Evolutionary conservation across 192 early-diverging fungal genomes (phyloP).

Genomic region (Podila horticola): DNA sequence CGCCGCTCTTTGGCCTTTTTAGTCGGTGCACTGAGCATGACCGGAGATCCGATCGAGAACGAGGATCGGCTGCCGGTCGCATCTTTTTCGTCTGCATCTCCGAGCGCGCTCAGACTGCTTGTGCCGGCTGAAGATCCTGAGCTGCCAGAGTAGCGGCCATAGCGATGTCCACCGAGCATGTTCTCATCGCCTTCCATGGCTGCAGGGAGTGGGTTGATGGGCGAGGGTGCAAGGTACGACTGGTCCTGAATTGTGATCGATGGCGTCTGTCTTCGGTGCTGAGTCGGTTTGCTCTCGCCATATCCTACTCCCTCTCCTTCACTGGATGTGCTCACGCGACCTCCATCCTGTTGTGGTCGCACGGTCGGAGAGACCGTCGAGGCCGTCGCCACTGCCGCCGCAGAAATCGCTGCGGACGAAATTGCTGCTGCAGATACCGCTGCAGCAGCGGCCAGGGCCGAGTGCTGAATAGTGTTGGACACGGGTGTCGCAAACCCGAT

Average conservation of each 20-base stretch:
- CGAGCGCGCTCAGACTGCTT: no score
- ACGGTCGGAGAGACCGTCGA: background rate
- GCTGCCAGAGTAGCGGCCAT: background rate
- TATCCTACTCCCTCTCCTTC: no score
- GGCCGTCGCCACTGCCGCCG: background rate
- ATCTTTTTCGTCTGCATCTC: no score
- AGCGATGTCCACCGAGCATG: background rate
- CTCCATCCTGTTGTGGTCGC: slow-evolving; percentile 13
- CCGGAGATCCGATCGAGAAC: no score
- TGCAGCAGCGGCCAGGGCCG: background rate
- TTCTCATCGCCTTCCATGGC: slow-evolving; percentile 27
- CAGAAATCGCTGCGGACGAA: background rate
- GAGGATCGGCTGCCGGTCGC: no score
- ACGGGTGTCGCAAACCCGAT: slow-evolving; percentile 5
- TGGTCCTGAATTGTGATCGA: slow-evolving; percentile 50
- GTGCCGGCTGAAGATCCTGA: no score
- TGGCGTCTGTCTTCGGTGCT: slow-evolving; percentile 12
- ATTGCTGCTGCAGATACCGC: background rate
- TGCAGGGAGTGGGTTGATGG: slow-evolving; percentile 35
- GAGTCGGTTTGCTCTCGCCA: slow-evolving; percentile 3
- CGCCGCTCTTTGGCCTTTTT: no score
- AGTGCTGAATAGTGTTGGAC: background rate
- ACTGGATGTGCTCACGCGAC: slow-evolving; percentile 6
- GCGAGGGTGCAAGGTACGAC: slow-evolving; percentile 25
- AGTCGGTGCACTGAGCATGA: no score